phyloP scores from a whole-genome alignment of 2,329 filamentous ascomycete genomes.

The Colletotrichum destructivum region DNA sequence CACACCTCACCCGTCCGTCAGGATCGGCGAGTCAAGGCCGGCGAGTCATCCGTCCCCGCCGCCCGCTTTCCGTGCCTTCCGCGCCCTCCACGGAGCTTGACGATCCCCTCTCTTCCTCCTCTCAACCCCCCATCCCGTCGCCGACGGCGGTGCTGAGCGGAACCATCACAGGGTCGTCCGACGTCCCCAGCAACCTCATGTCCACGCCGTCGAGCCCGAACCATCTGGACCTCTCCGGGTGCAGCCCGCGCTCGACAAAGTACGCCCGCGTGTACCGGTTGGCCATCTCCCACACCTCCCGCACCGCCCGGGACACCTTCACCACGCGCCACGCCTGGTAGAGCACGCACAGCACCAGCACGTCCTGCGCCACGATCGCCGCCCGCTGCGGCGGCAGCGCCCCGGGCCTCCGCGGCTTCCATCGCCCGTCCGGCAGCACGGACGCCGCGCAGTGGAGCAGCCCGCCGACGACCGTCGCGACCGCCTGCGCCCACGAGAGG shows the following conservation, averaged over 20 bases:
- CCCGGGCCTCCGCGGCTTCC: not conserved
- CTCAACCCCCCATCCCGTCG: not conserved
- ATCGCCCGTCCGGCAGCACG: not conserved
- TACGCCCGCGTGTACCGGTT: slow-evolving; percentile 31
- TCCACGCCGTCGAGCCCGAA: slow-evolving; percentile 15
- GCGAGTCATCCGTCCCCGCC: too few relatives aligned
- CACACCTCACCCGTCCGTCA: not conserved
- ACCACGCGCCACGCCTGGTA: slow-evolving; percentile 1
- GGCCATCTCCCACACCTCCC: slow-evolving; percentile 22
- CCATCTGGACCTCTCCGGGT: slow-evolving; percentile 1
- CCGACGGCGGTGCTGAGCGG: not conserved
- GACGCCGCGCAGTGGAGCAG: not conserved
- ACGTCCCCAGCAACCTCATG: not conserved
- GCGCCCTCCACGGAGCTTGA: too few relatives aligned
- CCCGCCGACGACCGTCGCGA: too few relatives aligned
- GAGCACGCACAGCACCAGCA: not conserved
- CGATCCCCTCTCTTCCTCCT: not conserved
- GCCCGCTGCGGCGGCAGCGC: slow-evolving; percentile 8
- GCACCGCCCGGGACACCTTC: slow-evolving; percentile 4
- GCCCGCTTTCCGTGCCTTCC: too few relatives aligned
- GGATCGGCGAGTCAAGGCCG: too few relatives aligned
- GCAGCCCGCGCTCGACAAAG: slow-evolving; percentile 19
- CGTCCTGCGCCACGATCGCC: slow-evolving; percentile 12
- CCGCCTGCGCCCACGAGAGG: not conserved
- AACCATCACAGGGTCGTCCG: not conserved